phyloP scores from a whole-genome alignment of 257 asterid species.

The Fraxinus pennsylvanica region DNA sequence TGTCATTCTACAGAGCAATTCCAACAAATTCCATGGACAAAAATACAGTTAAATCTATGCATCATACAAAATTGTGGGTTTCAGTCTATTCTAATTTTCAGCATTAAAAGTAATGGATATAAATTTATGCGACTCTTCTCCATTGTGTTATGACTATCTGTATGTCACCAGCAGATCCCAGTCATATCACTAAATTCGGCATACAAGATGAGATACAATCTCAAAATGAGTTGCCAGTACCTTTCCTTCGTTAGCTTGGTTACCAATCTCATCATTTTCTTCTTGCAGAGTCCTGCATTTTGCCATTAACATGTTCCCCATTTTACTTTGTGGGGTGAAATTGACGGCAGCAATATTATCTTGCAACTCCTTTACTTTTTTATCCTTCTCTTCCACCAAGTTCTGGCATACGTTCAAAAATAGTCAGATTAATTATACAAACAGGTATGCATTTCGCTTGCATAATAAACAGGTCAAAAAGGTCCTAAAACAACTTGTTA shows the following conservation, averaged over 20 bases:
- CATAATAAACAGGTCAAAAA: not conserved
- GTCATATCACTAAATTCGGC: not conserved
- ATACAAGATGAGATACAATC: not conserved
- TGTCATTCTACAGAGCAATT: not conserved
- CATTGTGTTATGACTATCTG: not conserved
- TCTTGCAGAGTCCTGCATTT: constrained; percentile 92
- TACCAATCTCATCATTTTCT: constrained; percentile 97
- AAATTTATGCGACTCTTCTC: not conserved
- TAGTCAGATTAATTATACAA: constrained; percentile 13
- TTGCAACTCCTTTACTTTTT: constrained; percentile 85
- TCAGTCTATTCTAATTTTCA: constrained; percentile 13
- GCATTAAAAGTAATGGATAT: constrained; percentile 3
- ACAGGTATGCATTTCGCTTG: not conserved
- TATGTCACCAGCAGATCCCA: not conserved
- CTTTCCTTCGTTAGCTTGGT: constrained; percentile 99
- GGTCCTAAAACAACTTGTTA: not conserved
- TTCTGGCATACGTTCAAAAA: constrained; percentile 46
- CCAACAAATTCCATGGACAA: not conserved
- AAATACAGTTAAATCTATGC: not conserved
- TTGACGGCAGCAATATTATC: constrained; percentile 88
- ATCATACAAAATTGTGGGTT: not conserved
- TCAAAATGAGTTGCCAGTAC: constrained; percentile 36
- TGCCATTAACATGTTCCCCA: constrained; percentile 97
- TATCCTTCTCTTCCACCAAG: constrained; percentile 98
- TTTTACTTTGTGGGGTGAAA: constrained; percentile 95